Base-by-base conservation (phyloP, 1,139 yeast species). In the Hansenula lynferdii region DNA sequence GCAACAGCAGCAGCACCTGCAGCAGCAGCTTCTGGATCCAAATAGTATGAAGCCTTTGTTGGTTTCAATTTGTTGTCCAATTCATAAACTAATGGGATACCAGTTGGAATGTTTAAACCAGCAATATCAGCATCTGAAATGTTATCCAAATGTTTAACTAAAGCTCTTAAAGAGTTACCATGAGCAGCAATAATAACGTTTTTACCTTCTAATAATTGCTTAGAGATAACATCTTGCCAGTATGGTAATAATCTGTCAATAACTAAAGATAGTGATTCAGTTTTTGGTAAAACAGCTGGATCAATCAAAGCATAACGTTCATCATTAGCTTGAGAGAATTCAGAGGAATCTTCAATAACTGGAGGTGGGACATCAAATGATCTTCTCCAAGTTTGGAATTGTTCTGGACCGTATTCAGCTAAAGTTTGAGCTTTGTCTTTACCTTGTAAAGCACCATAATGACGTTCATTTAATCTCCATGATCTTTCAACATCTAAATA, bases 1-100 rank as follows among this genome's bases (percentile, higher is more conserved):
- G 97, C 97, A 56, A 90, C 97, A 45, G 97, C 97, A 60, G 97
- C 97, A 52, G 97, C 97, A 76, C 97, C 97, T 44, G 97, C 97
- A 51, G 89, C 96, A 62, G 97, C 97, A 61, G 97, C 97, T 74
- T 87, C 97, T 58, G 97, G 97, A 72, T 90, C 97, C 72, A 90
- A 83, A 81, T 90, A 90, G 77, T 89, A 86, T 56, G 95, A 83
- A 52, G 90, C 86, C 80, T 89, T 89, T 62, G 82, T 74, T 70
- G 97, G 97, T 70, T 80, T 79, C 71, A 90, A 83, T 60, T 75
- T 62, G 45, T 77, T 84, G 65, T 90, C 97, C 63, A 92, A 82
- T 73, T 90, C 97, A 72, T 86, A 92, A 48, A 92, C 97, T 71
- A 92, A 81, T 64, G 98, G 98, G 54, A 90, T 92, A 77, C 97